Evolutionary conservation across 164 flowering plant species (phyloP), one percentile per base, ranked within the genome.

Genomic region (Tetrastigma voinierianum): DNA sequence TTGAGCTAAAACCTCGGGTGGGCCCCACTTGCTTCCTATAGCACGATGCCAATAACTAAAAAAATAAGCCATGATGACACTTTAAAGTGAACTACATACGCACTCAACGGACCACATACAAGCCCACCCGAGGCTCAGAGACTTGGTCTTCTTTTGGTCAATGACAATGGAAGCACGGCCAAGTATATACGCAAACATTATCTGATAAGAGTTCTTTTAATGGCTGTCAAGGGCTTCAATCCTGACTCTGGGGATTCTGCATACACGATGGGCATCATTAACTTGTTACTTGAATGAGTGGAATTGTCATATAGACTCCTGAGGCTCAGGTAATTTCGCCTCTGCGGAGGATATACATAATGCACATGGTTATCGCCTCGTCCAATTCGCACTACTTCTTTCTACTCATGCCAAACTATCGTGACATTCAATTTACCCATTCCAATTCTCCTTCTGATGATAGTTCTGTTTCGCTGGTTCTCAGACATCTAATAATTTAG

Each of bases 301-400:
- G 92, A 93, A 62, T 68, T 96, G 78, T 96, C 99, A 48, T 86
- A 87, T 69, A 88, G 92, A 70, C n/a, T n/a, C 86, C 95, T 68
- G 99, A 85, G 80, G 80, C 97, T 96, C 40, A 86, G 97, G n/a
- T n/a, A n/a, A n/a, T n/a, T n/a, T n/a, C n/a, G n/a, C n/a, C n/a
- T n/a, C n/a, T n/a, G n/a, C n/a, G 76, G 99, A 93, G 79, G 99
- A 96, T 73, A 86, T 96, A 68, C 98, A 86, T 67, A 96, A 93
- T 81, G 98, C 97, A 43, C 99, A 96, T 79, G 99, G 99, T 40
- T 91, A 96, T 79, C 99, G 88, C 75, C 93, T 96, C 72, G 98
- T 91, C 57, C 98, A 86, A 74, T 96, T 93, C 83, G 98, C 96
- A 3, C 74, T 96, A 67, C 56, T 75, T 59, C 84, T 96, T 21